Evolutionary conservation across 1,139 yeast genomes (phyloP).

Genomic region (Scheffersomyces illinoinensis): DNA sequence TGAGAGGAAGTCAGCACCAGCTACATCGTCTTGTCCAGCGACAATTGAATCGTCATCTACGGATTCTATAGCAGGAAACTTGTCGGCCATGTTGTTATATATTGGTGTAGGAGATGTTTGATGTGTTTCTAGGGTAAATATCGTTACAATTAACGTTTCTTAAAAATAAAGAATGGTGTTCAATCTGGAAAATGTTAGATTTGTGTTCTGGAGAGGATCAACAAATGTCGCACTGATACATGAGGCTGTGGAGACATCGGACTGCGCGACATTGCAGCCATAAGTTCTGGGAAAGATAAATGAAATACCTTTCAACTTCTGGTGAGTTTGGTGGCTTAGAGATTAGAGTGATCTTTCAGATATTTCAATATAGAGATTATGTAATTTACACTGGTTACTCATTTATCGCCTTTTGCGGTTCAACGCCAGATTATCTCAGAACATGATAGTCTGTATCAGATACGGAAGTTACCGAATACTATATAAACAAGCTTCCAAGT

Average conservation of each 20-base stretch:
- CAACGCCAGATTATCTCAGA: no score
- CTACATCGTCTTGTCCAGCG: conserved; percentile 30
- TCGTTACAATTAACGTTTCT: background rate
- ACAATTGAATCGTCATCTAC: conserved; percentile 36
- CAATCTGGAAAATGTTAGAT: background rate
- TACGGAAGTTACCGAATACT: background rate
- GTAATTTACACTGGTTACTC: no score
- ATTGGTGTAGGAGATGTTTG: conserved; percentile 1
- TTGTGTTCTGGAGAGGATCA: background rate
- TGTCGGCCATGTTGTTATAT: conserved; percentile 63
- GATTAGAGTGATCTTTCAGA: no score
- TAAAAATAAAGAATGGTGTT: background rate
- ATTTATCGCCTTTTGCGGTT: no score
- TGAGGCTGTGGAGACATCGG: background rate
- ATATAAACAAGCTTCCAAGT: background rate
- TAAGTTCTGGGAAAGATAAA: background rate
- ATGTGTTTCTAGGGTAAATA: background rate
- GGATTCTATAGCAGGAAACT: conserved; percentile 80
- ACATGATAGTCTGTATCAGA: no score
- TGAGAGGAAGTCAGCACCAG: conserved; percentile 65
- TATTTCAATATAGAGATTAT: no score
- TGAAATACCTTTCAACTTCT: background rate
- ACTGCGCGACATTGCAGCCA: background rate
- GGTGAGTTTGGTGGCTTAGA: no score
- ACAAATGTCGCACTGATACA: background rate